Conservation (phyloP, 345 rosid species). For the Noccaea bulbosa region DNA sequence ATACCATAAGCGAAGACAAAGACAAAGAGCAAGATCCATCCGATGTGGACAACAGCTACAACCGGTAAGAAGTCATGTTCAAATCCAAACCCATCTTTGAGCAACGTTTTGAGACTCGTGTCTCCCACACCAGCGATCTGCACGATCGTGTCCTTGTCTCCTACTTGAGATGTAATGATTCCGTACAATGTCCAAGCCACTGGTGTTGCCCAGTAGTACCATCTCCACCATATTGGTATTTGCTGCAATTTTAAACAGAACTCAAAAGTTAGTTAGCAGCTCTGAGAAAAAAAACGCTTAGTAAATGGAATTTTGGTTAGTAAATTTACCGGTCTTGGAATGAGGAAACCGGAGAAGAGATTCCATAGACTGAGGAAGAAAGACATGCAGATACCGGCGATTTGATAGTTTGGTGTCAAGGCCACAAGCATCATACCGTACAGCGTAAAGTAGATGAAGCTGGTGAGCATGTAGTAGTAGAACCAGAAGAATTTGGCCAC, state of each 20-base stretch:
- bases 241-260: slow-evolving; percentile 45
- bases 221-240: slow-evolving; percentile 93
- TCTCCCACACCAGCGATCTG: slow-evolving; percentile 50
- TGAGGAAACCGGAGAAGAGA: slow-evolving; percentile 79
- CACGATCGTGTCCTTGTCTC: slow-evolving; percentile 48
- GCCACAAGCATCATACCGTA: slow-evolving; percentile 87
- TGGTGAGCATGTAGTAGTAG: slow-evolving; percentile 60
- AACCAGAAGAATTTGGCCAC: slow-evolving; percentile 58
- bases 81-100: slow-evolving; percentile 54
- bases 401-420: slow-evolving; percentile 70
- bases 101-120: slow-evolving; percentile 47
- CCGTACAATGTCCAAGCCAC: slow-evolving; percentile 87
- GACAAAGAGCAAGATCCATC: slow-evolving; percentile 55
- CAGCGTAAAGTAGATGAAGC: slow-evolving; percentile 71
- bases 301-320: slow-evolving; percentile 12
- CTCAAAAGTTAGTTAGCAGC: neutral
- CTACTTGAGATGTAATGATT: slow-evolving; percentile 72
- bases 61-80: slow-evolving; percentile 63
- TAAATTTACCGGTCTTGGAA: slow-evolving; percentile 61
- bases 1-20: slow-evolving; percentile 58
- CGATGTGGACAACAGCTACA: slow-evolving; percentile 62
- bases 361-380: slow-evolving; percentile 91
- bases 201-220: slow-evolving; percentile 85
- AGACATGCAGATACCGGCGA: slow-evolving; percentile 70
- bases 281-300: neutral